Evolutionary conservation across 2,329 filamentous ascomycete species (phyloP).

Genomic region (Colletotrichum sp.): DNA sequence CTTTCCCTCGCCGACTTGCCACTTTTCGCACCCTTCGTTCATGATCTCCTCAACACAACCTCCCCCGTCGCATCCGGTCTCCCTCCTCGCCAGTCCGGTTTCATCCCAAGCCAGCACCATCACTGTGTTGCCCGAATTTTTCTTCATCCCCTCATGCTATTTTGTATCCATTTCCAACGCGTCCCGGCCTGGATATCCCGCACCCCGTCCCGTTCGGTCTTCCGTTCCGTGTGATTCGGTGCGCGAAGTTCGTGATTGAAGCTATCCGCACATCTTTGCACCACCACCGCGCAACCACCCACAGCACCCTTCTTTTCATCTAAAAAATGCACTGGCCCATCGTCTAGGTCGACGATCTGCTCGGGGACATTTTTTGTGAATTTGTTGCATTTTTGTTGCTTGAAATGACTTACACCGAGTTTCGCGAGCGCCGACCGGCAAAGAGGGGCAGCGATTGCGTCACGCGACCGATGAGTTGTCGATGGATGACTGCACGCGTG

Average conservation of each 20-base stretch:
- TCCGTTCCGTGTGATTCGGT: not conserved
- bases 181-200: not conserved
- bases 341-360: conserved; percentile 5
- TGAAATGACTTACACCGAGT: conserved; percentile 21
- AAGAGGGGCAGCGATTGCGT: not conserved
- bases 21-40: conserved; percentile 6
- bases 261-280: conserved; percentile 22
- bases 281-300: conserved; percentile 6
- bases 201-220: not conserved
- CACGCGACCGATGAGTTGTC: conserved; percentile 7
- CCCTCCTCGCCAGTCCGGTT: not conserved
- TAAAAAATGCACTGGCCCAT: not conserved
- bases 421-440: conserved; percentile 3
- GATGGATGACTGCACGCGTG: not conserved
- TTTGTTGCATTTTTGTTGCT: conserved; percentile 8
- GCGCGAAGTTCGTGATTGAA: conserved; percentile 11
- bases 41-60: conserved; percentile 1
- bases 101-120: not conserved
- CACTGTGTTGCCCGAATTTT: not conserved
- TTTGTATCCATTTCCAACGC: not conserved
- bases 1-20: conserved; percentile 17
- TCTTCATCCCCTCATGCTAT: not conserved
- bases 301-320: not conserved
- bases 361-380: conserved; percentile 6
- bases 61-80: conserved; percentile 13